These are phyloP conservation scores for Magnaporthiopsis poae DNA, from an alignment of 2,329 filamentous ascomycete genomes.

Conservation along the genomic window DNA sequence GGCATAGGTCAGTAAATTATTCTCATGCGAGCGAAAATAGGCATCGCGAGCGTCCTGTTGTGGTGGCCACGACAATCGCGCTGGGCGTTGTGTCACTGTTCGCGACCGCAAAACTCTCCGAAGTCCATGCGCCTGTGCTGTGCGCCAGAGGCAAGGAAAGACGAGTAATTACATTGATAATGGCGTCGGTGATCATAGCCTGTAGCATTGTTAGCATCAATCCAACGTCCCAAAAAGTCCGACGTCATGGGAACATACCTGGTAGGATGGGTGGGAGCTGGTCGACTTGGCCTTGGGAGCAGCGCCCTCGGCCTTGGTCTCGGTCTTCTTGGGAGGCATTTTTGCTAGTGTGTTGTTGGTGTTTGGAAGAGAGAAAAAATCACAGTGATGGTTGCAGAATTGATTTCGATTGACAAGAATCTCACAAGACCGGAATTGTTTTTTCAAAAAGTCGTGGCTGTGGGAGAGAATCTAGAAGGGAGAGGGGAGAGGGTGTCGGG, in stretches of 20 bases:
- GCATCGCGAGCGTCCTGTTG: background rate
- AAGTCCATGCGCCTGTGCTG: conserved; percentile 15
- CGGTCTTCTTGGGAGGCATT: conserved; percentile 53
- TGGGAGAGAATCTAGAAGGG: conserved; percentile 15
- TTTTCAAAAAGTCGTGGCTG: conserved; percentile 9
- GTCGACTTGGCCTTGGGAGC: conserved; percentile 39
- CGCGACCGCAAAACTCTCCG: background rate
- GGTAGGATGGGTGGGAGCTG: conserved; percentile 45
- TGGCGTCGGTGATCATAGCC: conserved; percentile 56
- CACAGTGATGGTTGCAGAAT: too few species aligned
- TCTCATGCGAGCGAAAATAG: background rate
- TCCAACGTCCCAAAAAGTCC: conserved; percentile 13
- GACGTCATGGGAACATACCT: conserved; percentile 34
- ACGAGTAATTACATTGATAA: conserved; percentile 44
- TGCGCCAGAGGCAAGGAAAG: conserved; percentile 28
- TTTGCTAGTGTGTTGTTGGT: conserved; percentile 20
- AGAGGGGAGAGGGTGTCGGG: conserved; percentile 27
- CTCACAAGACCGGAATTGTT: background rate
- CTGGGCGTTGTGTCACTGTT: too few species aligned
- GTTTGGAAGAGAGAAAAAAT: conserved; percentile 9
- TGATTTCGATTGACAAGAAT: background rate
- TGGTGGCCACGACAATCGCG: background rate
- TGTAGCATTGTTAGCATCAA: conserved; percentile 28
- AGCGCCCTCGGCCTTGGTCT: conserved; percentile 19
- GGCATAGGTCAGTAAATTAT: conserved; percentile 28